phyloP scores from a whole-genome alignment of 2,329 filamentous ascomycete species.

The Coniochaeta sp. region DNA sequence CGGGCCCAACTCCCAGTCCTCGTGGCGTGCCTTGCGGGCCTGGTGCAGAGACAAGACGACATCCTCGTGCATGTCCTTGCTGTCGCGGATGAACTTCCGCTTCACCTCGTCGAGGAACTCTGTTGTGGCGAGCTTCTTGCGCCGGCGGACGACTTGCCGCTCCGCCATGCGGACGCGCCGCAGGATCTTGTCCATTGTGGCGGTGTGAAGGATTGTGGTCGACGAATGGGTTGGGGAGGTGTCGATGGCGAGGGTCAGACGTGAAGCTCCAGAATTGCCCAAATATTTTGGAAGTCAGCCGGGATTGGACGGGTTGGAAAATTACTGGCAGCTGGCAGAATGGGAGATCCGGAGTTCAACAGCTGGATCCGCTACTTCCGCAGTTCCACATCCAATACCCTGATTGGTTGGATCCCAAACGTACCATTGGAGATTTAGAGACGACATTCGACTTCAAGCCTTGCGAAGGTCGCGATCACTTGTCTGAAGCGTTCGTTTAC shows the following conservation, averaged over 20 bases:
- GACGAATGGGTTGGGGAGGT: slow-evolving; percentile 3
- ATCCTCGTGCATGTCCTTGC: slow-evolving; percentile 25
- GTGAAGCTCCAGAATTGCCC: slow-evolving; percentile 1
- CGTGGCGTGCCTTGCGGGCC: slow-evolving; percentile 47
- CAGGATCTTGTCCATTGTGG: slow-evolving; percentile 62
- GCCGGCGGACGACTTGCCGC: slow-evolving; percentile 49
- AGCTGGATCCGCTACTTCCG: too few relatives aligned
- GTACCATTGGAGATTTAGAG: neutral
- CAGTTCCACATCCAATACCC: neutral
- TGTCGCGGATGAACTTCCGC: slow-evolving; percentile 11
- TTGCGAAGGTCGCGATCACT: neutral
- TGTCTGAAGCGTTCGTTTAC: neutral
- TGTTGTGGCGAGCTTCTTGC: slow-evolving; percentile 12
- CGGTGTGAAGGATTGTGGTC: slow-evolving; percentile 1
- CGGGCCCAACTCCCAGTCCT: slow-evolving; percentile 73
- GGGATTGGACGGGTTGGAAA: slow-evolving; percentile 3
- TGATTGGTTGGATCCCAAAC: neutral
- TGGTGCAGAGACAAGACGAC: slow-evolving; percentile 14
- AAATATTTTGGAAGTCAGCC: neutral
- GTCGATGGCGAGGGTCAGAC: neutral
- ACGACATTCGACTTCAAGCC: neutral
- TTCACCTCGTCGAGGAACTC: slow-evolving; percentile 1
- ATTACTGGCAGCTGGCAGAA: slow-evolving; percentile 9
- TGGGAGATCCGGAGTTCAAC: too few relatives aligned
- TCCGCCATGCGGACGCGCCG: slow-evolving; percentile 59